Evolutionary conservation across 1,139 yeast species (phyloP).

Genomic region (Geotrichum reessii): DNA sequence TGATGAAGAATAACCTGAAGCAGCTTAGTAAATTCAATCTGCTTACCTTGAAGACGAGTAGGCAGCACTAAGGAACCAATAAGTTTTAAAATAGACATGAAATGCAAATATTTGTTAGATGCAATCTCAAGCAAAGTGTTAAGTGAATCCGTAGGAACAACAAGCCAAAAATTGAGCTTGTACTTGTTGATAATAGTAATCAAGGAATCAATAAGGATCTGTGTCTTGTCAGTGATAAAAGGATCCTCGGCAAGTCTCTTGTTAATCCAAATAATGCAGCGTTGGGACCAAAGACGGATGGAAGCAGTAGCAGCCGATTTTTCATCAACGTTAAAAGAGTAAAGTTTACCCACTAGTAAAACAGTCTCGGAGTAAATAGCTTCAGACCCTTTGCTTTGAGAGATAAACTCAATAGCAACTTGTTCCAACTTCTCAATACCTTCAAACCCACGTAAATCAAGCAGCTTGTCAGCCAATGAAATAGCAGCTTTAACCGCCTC

Average conservation of each 20-base stretch:
- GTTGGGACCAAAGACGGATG: conserved; percentile 20
- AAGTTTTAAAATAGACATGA: conserved; percentile 42
- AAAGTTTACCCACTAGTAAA: conserved; percentile 10
- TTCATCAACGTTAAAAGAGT: background rate
- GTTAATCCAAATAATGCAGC: conserved; percentile 28
- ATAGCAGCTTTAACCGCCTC: conserved; percentile 12
- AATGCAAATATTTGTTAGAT: conserved; percentile 47
- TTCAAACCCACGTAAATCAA: background rate
- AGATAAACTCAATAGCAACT: conserved; percentile 10
- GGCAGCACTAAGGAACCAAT: conserved; percentile 39
- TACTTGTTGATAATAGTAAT: conserved; percentile 11
- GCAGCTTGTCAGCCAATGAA: conserved; percentile 9
- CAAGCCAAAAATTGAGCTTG: conserved; percentile 40
- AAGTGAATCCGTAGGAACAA: conserved; percentile 46
- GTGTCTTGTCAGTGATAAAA: conserved; percentile 16
- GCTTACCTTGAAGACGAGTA: conserved; percentile 25
- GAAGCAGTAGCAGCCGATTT: conserved; percentile 11
- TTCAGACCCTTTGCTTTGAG: conserved; percentile 14
- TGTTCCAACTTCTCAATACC: background rate
- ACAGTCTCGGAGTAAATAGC: conserved; percentile 14
- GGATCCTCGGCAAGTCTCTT: conserved; percentile 27
- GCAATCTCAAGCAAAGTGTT: conserved; percentile 68
- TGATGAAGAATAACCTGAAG: conserved; percentile 63
- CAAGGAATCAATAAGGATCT: conserved; percentile 9
- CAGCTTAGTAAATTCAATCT: conserved; percentile 47